phyloP scores from a whole-genome alignment of 2,329 filamentous ascomycete genomes.

The Zymoseptoria tritici region DNA sequence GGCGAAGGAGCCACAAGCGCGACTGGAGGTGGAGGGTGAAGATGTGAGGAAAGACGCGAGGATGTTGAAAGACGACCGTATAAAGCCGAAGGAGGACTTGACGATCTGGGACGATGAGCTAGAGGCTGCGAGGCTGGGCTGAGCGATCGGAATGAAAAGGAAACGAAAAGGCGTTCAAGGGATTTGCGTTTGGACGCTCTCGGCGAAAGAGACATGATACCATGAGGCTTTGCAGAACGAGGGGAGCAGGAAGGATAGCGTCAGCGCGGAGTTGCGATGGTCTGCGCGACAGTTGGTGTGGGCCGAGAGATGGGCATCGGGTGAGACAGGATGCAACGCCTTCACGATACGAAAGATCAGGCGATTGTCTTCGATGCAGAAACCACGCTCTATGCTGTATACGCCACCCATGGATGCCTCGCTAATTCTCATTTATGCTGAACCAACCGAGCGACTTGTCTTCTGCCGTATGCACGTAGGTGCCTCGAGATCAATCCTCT shows the following conservation, averaged over 20 bases:
- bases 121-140: conserved; percentile 27
- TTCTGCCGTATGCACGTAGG: not conserved
- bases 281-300: not conserved
- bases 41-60: conserved; percentile 75
- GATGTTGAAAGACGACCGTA: conserved; percentile 87
- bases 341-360: no score
- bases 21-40: conserved; percentile 81
- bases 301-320: no score
- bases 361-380: not conserved
- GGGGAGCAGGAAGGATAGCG: not conserved
- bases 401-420: not conserved
- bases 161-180: not conserved
- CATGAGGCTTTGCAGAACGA: not conserved
- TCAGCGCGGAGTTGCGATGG: not conserved
- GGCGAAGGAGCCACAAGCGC: conserved; percentile 72
- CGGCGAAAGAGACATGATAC: not conserved
- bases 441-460: not conserved
- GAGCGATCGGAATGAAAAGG: not conserved
- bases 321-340: no score
- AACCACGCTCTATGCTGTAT: not conserved
- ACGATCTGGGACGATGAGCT: conserved; percentile 30
- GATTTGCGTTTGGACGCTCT: not conserved
- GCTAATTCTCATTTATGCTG: not conserved
- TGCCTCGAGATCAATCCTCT: not conserved
- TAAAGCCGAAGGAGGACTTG: conserved; percentile 39